These are phyloP conservation scores for Gossypium herbaceum DNA, from an alignment of 345 rosid species.

Conservation along the genomic window DNA sequence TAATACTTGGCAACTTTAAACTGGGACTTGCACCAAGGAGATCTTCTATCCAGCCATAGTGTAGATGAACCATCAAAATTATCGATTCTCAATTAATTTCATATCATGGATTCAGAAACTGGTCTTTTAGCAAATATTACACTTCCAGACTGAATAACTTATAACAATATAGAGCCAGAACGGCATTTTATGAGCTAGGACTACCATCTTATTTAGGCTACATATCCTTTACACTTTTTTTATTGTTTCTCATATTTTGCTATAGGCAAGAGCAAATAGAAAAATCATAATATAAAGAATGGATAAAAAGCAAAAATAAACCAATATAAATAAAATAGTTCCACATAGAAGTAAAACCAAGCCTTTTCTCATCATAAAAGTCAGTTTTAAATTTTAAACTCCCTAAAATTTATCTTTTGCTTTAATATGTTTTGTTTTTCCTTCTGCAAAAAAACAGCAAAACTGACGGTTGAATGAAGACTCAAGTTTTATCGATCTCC, in stretches of 20 bases:
- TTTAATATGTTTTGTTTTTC: not conserved
- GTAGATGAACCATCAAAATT: not conserved
- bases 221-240: not conserved
- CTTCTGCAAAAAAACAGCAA: not conserved
- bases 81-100: not conserved
- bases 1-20: not conserved
- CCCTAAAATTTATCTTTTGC: not conserved
- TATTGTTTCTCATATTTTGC: not conserved
- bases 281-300: not conserved
- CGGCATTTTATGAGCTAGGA: not conserved
- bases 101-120: not conserved
- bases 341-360: not conserved
- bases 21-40: not conserved
- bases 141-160: not conserved
- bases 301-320: not conserved
- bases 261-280: not conserved
- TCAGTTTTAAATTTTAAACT: not conserved
- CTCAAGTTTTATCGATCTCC: not conserved
- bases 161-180: too few relatives aligned
- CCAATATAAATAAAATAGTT: not conserved
- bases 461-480: not conserved
- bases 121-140: not conserved
- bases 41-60: not conserved
- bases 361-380: not conserved
- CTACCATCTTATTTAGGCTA: not conserved